Evolutionary conservation across 768 basidiomycete genomes (phyloP).

Genomic region (Roridomyces roridus): DNA sequence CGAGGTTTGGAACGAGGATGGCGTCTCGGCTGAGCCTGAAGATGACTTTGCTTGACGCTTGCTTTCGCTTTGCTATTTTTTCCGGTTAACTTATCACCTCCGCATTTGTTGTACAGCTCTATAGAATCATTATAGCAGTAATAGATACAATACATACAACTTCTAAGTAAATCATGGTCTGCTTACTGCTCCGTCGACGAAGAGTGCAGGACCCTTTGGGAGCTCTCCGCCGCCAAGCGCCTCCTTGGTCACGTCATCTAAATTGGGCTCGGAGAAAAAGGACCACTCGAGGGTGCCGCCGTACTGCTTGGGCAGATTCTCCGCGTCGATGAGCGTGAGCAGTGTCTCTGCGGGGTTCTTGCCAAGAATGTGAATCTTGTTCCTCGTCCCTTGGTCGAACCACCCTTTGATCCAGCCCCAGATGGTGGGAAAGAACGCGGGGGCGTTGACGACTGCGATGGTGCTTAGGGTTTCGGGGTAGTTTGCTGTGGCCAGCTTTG

Average conservation of each 20-base stretch:
- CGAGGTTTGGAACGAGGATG: conserved; percentile 84
- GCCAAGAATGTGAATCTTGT: conserved; percentile 79
- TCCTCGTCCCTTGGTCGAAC: conserved; percentile 81
- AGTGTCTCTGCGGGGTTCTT: conserved; percentile 62
- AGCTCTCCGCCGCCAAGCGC: conserved; percentile 49
- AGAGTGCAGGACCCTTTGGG: conserved; percentile 62
- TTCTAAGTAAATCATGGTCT: conserved; percentile 28
- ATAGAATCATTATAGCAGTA: not conserved
- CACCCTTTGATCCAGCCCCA: conserved; percentile 89
- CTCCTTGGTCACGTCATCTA: conserved; percentile 61
- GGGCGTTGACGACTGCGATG: conserved; percentile 78
- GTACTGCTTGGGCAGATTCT: conserved; percentile 68
- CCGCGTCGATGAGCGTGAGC: conserved; percentile 48
- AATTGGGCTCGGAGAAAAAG: conserved; percentile 67
- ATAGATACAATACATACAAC: not conserved
- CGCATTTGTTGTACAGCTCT: no score
- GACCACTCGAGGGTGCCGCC: conserved; percentile 79
- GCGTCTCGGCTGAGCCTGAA: conserved; percentile 69
- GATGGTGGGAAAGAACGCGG: conserved; percentile 81
- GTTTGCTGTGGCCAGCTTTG: conserved; percentile 74
- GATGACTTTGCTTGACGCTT: conserved; percentile 50
- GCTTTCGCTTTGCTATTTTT: no score
- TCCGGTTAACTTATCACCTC: no score
- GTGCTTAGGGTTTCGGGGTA: conserved; percentile 81
- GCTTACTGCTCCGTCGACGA: conserved; percentile 48